phyloP scores from a whole-genome alignment of 805 yeast genomes.

The Kuraishia ogatae region DNA sequence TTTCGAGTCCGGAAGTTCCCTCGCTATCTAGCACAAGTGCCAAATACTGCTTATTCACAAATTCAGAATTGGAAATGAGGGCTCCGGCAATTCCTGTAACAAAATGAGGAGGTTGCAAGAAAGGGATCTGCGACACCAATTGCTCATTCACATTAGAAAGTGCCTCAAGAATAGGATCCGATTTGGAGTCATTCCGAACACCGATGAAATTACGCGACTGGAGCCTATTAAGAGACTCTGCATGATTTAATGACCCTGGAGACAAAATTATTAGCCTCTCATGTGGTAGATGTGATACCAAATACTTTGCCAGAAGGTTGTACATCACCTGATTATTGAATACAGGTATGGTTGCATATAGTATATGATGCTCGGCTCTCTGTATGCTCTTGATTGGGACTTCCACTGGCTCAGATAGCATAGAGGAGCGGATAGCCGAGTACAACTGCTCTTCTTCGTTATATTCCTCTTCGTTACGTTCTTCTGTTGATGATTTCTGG shows the following conservation, averaged over 20 bases:
- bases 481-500: conserved; percentile 1
- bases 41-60: conserved; percentile 5
- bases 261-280: conserved; percentile 6
- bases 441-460: conserved; percentile 46
- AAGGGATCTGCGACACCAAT: conserved; percentile 20
- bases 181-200: neutral
- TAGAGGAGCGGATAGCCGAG: conserved; percentile 14
- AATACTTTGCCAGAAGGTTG: conserved; percentile 12
- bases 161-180: neutral
- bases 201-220: neutral
- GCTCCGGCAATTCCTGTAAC: conserved; percentile 37
- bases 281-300: conserved; percentile 8
- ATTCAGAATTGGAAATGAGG: conserved; percentile 21
- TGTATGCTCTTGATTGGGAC: conserved; percentile 5
- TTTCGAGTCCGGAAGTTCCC: conserved; percentile 41
- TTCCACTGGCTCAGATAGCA: conserved; percentile 12
- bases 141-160: neutral
- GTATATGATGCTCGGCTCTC: conserved; percentile 1
- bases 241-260: neutral
- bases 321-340: conserved; percentile 16
- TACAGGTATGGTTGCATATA: conserved; percentile 12
- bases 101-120: conserved; percentile 38
- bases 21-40: conserved; percentile 30
- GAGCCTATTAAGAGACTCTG: neutral
- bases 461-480: conserved; percentile 16